phyloP scores from a whole-genome alignment of 2,329 filamentous ascomycete genomes.

The Podosphaera aphanis region DNA sequence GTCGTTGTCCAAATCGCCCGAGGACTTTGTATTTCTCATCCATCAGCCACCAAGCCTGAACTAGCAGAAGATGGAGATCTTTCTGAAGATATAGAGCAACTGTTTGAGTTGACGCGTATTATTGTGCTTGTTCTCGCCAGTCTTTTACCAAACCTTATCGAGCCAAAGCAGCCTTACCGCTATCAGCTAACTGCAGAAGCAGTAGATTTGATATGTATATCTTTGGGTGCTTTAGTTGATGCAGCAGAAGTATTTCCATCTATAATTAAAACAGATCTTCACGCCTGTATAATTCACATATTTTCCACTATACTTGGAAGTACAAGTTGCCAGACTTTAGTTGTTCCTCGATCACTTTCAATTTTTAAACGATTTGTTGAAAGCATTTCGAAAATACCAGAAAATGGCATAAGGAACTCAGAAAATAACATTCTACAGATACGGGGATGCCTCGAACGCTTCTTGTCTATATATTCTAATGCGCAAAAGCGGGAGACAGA shows the following conservation, averaged over 20 bases:
- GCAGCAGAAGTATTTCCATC: conserved; percentile 87
- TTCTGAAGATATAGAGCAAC: conserved; percentile 89
- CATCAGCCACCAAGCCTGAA: conserved; percentile 52
- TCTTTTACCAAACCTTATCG: conserved; percentile 59
- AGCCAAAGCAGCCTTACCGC: conserved; percentile 34
- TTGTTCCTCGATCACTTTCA: conserved; percentile 73
- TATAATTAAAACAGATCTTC: conserved; percentile 87
- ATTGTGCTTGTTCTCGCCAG: conserved; percentile 84
- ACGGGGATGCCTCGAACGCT: conserved; percentile 59
- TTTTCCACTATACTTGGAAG: conserved; percentile 84
- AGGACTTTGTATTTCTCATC: conserved; percentile 73
- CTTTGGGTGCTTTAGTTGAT: conserved; percentile 73
- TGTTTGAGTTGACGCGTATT: conserved; percentile 89
- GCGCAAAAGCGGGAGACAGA: conserved; percentile 53
- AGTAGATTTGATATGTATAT: conserved; percentile 52
- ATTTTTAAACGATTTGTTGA: conserved; percentile 79
- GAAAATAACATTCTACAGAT: conserved; percentile 29
- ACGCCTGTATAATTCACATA: conserved; percentile 91
- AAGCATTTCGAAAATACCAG: conserved; percentile 35
- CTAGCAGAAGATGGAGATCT: conserved; percentile 51
- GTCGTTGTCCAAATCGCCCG: conserved; percentile 89
- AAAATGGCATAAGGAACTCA: conserved; percentile 17
- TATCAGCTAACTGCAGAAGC: conserved; percentile 75
- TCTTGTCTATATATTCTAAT: conserved; percentile 56
- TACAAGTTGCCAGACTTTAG: conserved; percentile 61